phyloP scores from a whole-genome alignment of 1,139 yeast genomes.

The Pichia sorboxylosa region DNA sequence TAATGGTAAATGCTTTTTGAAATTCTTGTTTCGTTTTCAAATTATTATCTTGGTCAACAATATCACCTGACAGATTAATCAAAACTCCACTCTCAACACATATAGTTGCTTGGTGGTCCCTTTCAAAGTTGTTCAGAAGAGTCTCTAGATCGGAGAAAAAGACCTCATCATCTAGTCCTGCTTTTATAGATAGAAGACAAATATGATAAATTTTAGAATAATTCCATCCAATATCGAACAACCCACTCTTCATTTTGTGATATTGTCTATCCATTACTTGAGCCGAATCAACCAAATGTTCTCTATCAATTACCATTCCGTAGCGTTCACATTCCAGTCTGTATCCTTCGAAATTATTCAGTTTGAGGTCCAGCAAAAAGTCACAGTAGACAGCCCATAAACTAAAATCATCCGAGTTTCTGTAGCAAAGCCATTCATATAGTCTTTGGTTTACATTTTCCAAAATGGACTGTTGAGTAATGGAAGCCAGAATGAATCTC shows the following conservation, averaged over 20 bases:
- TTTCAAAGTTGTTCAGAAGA: constrained; percentile 1
- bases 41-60: not conserved
- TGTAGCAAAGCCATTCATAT: not conserved
- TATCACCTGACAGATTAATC: not conserved
- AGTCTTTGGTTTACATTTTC: too few species aligned
- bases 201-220: not conserved
- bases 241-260: not conserved
- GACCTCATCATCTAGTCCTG: not conserved
- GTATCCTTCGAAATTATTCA: not conserved
- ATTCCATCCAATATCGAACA: not conserved
- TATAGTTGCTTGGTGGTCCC: not conserved
- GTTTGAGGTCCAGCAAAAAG: not conserved
- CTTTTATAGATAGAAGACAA: too few species aligned
- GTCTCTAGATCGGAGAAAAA: not conserved
- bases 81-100: not conserved
- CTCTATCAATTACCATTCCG: too few species aligned
- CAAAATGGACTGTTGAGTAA: too few species aligned
- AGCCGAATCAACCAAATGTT: too few species aligned
- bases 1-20: constrained; percentile 5
- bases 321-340: too few species aligned
- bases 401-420: constrained; percentile 7
- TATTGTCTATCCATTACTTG: too few species aligned
- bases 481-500: constrained; percentile 28
- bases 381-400: constrained; percentile 6
- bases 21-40: constrained; percentile 1